These are phyloP conservation scores for Acanthamoeba castellanii DNA, from an alignment of 208 protist species.

Conservation along the genomic window DNA sequence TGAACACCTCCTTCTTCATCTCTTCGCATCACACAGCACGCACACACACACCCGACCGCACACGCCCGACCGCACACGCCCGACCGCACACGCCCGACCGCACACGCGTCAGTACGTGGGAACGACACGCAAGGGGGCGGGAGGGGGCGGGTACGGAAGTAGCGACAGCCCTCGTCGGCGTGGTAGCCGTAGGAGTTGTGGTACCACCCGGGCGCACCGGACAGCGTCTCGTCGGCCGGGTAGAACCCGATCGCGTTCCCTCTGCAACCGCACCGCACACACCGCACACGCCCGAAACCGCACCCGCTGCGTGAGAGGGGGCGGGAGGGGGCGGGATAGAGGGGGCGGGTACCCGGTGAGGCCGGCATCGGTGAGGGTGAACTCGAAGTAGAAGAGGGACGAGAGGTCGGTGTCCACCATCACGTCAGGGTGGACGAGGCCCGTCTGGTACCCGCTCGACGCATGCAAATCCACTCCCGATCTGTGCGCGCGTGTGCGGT, in stretches of 20 bases:
- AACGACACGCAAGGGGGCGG: no score
- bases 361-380: constrained; percentile 35
- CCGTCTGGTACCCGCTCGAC: constrained; percentile 35
- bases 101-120: no score
- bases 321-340: no score
- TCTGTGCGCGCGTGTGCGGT: not conserved
- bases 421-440: constrained; percentile 6
- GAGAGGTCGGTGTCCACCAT: constrained; percentile 38
- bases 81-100: no score
- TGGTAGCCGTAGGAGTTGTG: constrained; percentile 53
- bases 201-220: constrained; percentile 24
- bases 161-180: constrained; percentile 28
- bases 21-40: not conserved
- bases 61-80: no score
- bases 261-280: not conserved
- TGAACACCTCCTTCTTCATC: constrained; percentile 54
- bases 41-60: no score
- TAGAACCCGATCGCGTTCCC: constrained; percentile 41
- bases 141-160: not conserved
- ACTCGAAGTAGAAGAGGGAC: constrained; percentile 51
- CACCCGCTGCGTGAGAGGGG: no score
- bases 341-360: not conserved
- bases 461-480: constrained; percentile 16
- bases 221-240: not conserved
- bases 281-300: not conserved